Base-by-base conservation (phyloP, 306 rosid genomes). In the Casuarina equisetifolia region DNA sequence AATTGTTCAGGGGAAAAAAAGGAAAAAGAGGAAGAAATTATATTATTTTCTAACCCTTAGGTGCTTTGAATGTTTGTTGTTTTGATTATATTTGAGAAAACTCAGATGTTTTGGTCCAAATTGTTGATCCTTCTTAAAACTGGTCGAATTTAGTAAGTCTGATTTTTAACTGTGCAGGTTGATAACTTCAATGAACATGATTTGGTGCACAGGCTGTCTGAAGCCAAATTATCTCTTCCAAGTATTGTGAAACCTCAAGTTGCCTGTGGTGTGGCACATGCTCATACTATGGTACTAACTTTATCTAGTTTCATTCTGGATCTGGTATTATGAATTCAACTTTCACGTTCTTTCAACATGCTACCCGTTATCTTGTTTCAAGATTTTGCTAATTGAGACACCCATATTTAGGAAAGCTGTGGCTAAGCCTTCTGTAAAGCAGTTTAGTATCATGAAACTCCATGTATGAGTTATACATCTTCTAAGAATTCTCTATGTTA, bases 241-340 rank as follows among this genome's bases (percentile, higher is more conserved):
- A 82, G 92, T 67, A 92, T 95, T 48, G 91, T 91, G 82, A 95
- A 95, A 86, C 97, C 98, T n/a, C 88, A 91, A 83, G 93, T 91
- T 88, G 97, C 98, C 75, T 92, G 98, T 79, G 97, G 98, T 61
- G 90, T 91, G 54, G 81, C 92, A 63, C 85, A 87, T 78, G 93
- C 97, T 54, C 98, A 95, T 79, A 89, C 81, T 77, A 95, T 92
- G 98, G 91, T 87, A 87, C 74, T 57, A 5, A 40, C 6, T 4
- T 50, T 54, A 3, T 79, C 57, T 63, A 44, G 64, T 78, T 72
- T 38, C 10, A 80, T 69, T 70, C 63, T 49, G 46, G 42, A 52
- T 53, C 35, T 36, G 44, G 69, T 48, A 8, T 20, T 74, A 17
- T 38, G 40, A 42, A 50, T 48, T 46, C n/a, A n/a, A 45, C 19